Evolutionary conservation across 2,329 filamentous ascomycete genomes (phyloP), one percentile per base, ranked within the genome.

Genomic region (Mycosphaerella sp.): DNA sequence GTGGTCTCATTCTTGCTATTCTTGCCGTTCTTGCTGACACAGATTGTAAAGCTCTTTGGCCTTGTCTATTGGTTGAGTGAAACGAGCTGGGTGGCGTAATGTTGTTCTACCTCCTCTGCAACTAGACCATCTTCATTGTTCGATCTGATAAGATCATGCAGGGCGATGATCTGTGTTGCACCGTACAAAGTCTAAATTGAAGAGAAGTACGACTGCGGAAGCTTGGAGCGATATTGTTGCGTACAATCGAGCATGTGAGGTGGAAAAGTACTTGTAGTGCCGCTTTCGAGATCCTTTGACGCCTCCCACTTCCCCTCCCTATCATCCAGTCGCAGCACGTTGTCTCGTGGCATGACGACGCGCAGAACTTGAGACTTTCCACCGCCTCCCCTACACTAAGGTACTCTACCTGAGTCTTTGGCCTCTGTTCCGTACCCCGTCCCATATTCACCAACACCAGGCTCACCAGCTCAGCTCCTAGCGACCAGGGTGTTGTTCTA

Each of bases 111-210:
- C n/a, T n/a, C n/a, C n/a, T n/a, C n/a, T n/a, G n/a, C n/a, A n/a
- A n/a, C n/a, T n/a, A n/a, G n/a, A n/a, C n/a, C n/a, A n/a, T n/a
- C n/a, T n/a, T n/a, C n/a, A n/a, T n/a, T n/a, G n/a, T n/a, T n/a
- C n/a, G 43, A 45, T 45, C 32, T 21, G 32, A 45, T 45, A 27
- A 45, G 43, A 45, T 45, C 32, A 18, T 45, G 32, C 32, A 45
- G 43, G 43, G 43, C 43, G 43, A 45, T 45, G 6, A 25, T 17
- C 28, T 12, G 25, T 30, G 30, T 45, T 45, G 43, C 16, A 45
- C 34, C 17, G 7, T 16, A 25, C 9, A 32, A 37, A 37, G 18
- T n/a, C n/a, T 32, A 25, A 36, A 37, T 25, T 16, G 13, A 37
- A 6, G 13, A 37, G 35, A n/a, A n/a, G 35, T 37, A 37, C 6